These are phyloP conservation scores for Kwoniella sp. DNA, from an alignment of 768 basidiomycete genomes.

Conservation along the genomic window DNA sequence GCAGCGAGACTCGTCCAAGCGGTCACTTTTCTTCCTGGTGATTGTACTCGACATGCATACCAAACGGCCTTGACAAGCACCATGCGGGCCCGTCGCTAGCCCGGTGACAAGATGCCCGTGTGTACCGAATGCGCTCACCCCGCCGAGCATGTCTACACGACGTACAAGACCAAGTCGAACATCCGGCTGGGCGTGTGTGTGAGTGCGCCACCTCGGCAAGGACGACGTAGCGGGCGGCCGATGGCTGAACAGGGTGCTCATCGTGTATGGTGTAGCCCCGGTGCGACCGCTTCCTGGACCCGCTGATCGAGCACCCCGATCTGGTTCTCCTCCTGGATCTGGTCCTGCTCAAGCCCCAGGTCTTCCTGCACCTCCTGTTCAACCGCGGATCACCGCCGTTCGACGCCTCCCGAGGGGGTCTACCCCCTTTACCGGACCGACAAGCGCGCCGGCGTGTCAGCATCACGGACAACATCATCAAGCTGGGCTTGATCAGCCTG, in stretches of 20 bases:
- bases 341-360: conserved; percentile 48
- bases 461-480: background rate
- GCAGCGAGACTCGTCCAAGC: no score
- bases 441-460: background rate
- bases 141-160: conserved; percentile 45
- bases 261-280: conserved; percentile 11
- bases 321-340: conserved; percentile 48
- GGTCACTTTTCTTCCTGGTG: no score
- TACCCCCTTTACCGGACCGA: background rate
- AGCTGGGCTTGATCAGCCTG: conserved; percentile 1
- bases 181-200: conserved; percentile 49
- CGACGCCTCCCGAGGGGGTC: conserved; percentile 8
- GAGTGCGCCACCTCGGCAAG: conserved; percentile 13
- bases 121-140: conserved; percentile 47
- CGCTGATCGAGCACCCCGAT: conserved; percentile 49
- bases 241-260: background rate
- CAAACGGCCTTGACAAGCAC: no score
- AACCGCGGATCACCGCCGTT: conserved; percentile 40
- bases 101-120: conserved; percentile 50
- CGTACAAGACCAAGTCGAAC: conserved; percentile 49
- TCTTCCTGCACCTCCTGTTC: conserved; percentile 49
- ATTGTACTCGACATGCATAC: no score
- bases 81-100: no score
- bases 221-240: background rate
- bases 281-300: conserved; percentile 48